A percentile compares a stretch with the other conserved stretches of the same genome.
Evolutionary conservation across 129 eudicot species (phyloP).

Genomic region (Centella asiatica): DNA sequence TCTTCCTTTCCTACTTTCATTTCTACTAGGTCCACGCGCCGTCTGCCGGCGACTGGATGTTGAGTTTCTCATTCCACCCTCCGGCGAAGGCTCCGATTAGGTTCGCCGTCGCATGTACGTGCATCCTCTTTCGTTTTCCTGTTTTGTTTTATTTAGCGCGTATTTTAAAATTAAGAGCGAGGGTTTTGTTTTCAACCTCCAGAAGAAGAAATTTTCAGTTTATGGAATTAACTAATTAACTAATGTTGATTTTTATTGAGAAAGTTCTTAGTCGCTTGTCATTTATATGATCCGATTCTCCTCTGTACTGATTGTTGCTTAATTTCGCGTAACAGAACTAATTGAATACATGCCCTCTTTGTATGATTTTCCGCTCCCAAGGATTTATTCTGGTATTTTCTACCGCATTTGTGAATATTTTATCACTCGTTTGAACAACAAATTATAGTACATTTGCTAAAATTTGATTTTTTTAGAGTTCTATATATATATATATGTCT

Average conservation of each 20-base stretch:
- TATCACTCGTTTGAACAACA: not conserved
- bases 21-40: not conserved
- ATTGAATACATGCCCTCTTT: not conserved
- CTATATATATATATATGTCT: not conserved
- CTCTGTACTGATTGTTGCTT: no score
- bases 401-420: not conserved
- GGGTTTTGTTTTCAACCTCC: not conserved
- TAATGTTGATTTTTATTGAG: not conserved
- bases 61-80: not conserved
- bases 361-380: not conserved
- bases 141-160: not conserved
- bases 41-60: not conserved
- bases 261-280: no score
- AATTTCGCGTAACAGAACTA: no score
- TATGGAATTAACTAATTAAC: not conserved
- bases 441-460: conserved; percentile 1
- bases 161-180: not conserved
- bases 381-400: not conserved
- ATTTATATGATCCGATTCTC: no score
- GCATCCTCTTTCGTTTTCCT: not conserved
- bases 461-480: not conserved
- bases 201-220: not conserved
- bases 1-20: not conserved
- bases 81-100: not conserved
- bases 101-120: not conserved